Evolutionary conservation across 257 asterid genomes (phyloP).

Genomic region (Lantana camara): DNA sequence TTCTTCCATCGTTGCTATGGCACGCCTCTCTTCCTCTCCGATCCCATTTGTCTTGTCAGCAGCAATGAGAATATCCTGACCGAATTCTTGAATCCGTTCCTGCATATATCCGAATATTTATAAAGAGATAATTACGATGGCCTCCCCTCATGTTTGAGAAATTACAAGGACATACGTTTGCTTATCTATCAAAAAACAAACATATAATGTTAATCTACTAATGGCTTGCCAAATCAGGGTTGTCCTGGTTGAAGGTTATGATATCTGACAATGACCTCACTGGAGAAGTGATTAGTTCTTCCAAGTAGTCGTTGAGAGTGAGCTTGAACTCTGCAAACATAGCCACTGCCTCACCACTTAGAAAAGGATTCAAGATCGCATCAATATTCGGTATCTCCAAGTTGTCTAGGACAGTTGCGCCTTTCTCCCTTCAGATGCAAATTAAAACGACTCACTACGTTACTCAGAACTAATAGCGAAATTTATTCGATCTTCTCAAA

Average conservation of each 20-base stretch:
- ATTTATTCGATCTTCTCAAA: background rate
- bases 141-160: too few species aligned
- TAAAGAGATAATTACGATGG: too few species aligned
- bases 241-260: constrained; percentile 57
- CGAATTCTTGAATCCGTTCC: constrained; percentile 40
- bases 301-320: constrained; percentile 42
- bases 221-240: constrained; percentile 50
- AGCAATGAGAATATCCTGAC: constrained; percentile 55
- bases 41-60: constrained; percentile 58
- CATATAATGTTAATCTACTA: too few species aligned
- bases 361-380: constrained; percentile 43
- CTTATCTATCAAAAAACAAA: too few species aligned
- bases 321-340: constrained; percentile 66
- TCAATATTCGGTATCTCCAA: constrained; percentile 50
- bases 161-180: too few species aligned
- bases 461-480: background rate
- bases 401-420: constrained; percentile 55
- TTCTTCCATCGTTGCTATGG: constrained; percentile 45
- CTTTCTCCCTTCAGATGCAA: constrained; percentile 41
- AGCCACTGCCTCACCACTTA: constrained; percentile 49
- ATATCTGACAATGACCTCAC: constrained; percentile 59
- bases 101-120: constrained; percentile 12
- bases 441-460: background rate
- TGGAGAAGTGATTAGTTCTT: constrained; percentile 42
- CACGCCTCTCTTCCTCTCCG: constrained; percentile 44